Evolutionary conservation across 176 grass and related monocot genomes (phyloP), one percentile per base, ranked within the genome.

Genomic region (Themeda triandra): DNA sequence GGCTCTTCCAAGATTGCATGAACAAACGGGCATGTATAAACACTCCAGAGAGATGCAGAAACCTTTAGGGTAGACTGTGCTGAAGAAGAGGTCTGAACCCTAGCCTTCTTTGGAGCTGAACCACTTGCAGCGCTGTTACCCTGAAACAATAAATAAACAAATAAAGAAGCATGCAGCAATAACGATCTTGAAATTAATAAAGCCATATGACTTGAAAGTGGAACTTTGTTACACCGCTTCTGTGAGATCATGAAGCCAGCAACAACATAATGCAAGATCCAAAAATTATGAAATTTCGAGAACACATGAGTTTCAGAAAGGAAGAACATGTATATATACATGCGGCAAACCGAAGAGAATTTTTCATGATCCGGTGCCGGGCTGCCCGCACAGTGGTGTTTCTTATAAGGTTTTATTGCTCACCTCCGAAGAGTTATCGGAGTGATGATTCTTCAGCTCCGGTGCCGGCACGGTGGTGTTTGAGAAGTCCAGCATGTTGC

Each of bases 361-460:
- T 75, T 79, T 86, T 37, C 5, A 23, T 56, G 53, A 23, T 56
- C 19, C 8, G 53, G 53, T 56, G 53, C 21, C 21, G 21, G 21
- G 53, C 21, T 56, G 53, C 21, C 21, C 8, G 21, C 19, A 56
- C 51, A 5, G 33, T 35, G 53, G 19, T 9, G 21, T 8, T 48
- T 59, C 58, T 27, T 88, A 7, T 25, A 8, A n/a, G 15, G 30
- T 53, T 56, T 56, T 56, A 56, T 71, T 53, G 41, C 49, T 86
- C 75, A 97, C 95, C 95, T 97, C 95, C 28, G 95, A 94, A 49
- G 92, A 97, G 74, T 94, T 94, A n/a, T 91, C 92, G 7, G 90
- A 81, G 19, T 85, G 90, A 53, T 90, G 94, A 62, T 86, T 87
- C 73, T 73, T 88, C 74, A 71, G 48, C 59, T 92, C 91, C 5